A percentile compares a stretch with the other conserved stretches of the same genome.
Conservation (phyloP, 2,329 filamentous ascomycete genomes). For the Coleophoma eucalyptorum region DNA sequence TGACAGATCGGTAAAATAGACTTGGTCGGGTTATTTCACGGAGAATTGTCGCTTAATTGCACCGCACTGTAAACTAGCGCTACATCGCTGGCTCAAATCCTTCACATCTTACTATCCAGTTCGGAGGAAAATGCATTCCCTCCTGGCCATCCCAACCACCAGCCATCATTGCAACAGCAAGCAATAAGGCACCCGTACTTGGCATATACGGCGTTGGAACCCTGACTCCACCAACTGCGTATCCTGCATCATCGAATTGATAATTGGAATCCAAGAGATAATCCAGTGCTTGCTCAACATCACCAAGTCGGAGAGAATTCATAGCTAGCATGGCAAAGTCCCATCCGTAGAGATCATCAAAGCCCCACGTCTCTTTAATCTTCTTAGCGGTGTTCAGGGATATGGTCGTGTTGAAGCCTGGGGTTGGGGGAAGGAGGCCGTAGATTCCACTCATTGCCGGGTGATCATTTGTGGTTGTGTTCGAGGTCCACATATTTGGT, state of each 20-base stretch:
- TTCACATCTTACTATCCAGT: constrained; percentile 44
- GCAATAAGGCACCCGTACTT: constrained; percentile 41
- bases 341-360: constrained; percentile 40
- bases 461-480: constrained; percentile 35
- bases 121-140: constrained; percentile 42
- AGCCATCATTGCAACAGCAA: constrained; percentile 53
- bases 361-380: constrained; percentile 36
- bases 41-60: not conserved
- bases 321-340: constrained; percentile 43
- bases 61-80: no score
- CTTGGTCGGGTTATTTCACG: no score
- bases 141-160: constrained; percentile 49
- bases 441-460: constrained; percentile 41
- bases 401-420: constrained; percentile 31
- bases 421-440: constrained; percentile 36
- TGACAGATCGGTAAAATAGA: no score
- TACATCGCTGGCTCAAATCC: constrained; percentile 32
- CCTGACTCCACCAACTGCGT: constrained; percentile 45
- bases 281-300: constrained; percentile 35
- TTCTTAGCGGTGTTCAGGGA: constrained; percentile 33
- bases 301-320: constrained; percentile 37
- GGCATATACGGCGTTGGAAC: constrained; percentile 58
- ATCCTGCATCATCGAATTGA: constrained; percentile 52
- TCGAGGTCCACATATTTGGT: constrained; percentile 37
- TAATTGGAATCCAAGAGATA: constrained; percentile 45